Base-by-base conservation (phyloP, 257 asterid genomes). In the Oldenlandia corymbosa region DNA sequence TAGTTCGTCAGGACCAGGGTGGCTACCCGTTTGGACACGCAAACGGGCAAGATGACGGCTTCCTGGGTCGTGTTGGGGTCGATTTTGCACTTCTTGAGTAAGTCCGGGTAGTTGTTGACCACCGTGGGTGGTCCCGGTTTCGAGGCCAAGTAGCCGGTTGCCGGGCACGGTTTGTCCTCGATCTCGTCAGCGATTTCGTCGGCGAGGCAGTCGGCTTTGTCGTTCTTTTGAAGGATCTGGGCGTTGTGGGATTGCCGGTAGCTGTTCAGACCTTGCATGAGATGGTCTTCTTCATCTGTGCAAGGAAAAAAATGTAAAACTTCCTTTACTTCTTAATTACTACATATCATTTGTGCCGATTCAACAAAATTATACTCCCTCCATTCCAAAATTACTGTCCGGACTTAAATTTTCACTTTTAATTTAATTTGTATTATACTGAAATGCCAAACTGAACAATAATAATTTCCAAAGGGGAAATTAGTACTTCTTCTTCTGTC, bases 1-100 rank as follows among this genome's bases (percentile, higher is more conserved):
- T 85, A 90, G 80, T 85, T 90, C 0, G 95, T 84, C 67, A 90
- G 93, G 47, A 90, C 96, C 0, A 87, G 81, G 1, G 96, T 84
- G 0, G 92, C 65, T 0, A 78, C 81, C 0, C 95, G 87, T 8
- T 62, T 68, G 0, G 79, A 82, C 28, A 87, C 96, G n/a, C 96
- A 90, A 2, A 90, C 96, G 6, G 95, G 96, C 21, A 90, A 69
- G 11, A 87, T 63, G 41, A 82, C 65, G 5, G 92, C 97, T 0
- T 85, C 96, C 0, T 7, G 17, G 0, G 97, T 90, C 5, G 83
- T 68, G 71, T 82, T 87, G 20, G 68, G 47, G 73, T 85, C 82
- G 0, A 90, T 78, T 2, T 76, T 53, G 75, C 97, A 90, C 67
- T 90, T 87, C 45, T 60, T 65, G 0, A 84, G 36, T 2, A 75